Base-by-base conservation (phyloP, 352 stramenopile species). In the Thalassiosira allenii region DNA sequence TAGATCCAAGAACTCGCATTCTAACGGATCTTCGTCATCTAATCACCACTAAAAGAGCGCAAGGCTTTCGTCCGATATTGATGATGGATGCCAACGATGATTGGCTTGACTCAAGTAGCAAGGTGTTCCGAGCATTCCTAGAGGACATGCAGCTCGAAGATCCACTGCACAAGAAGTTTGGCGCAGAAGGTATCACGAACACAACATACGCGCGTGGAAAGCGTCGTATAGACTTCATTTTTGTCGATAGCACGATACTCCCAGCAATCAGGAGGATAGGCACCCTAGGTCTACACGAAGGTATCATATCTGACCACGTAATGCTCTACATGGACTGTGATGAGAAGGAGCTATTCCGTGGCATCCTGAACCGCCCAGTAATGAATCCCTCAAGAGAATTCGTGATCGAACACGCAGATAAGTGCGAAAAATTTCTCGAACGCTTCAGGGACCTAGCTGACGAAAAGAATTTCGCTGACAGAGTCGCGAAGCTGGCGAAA, bases 271-370 rank as follows among this genome's bases (percentile, higher is more conserved):
- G 34, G 8, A 14, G 59, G 0, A 33, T 70, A 27, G 70, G 59
- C 3, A 49, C 20, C 0, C 25, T 77, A 11, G 68, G 57, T 0
- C 23, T 61, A 2, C 54, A 77, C 22, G 68, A 68, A 25, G 68
- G 54, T 22, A 43, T 51, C 32, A 17, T 41, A 11, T 61, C 52
- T 17, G 41, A 57, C 41, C 20, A 41, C 33, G 54, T 75, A 11
- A 74, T 74, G 64, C n/a, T 64, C 2, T 74, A 74, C 22, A 49
- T 74, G 29, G 64, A 74, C 49, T 59, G 58, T 2, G 52, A 75
- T 44, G 66, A 66, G 27, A 25, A 5, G 32, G 33, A 41, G 17
- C 4, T 66, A 3, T 75, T 67, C 34, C 29, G 41, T 20, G 66
- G 66, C 3, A 41, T 56, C 49, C 33, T 75, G 3, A 53, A 66